A percentile compares a stretch with the other conserved stretches of the same genome.
Conservation (phyloP, 805 yeast species). For the Kluyveromyces starmeri region DNA sequence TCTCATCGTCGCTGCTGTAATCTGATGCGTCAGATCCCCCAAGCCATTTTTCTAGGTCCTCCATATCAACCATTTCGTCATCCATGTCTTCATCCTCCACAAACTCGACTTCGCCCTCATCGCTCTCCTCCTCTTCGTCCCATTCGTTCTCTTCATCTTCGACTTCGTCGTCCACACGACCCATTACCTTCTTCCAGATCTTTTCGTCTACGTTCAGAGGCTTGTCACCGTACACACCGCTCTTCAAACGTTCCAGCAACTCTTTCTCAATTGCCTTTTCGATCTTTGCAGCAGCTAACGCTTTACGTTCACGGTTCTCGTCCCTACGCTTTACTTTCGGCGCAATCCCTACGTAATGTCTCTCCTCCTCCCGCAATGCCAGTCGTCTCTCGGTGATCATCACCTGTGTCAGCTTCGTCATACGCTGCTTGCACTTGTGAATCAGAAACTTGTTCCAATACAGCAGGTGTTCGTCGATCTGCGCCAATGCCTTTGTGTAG, state of each 20-base stretch:
- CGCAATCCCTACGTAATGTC: conserved; percentile 86
- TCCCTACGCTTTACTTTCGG: conserved; percentile 95
- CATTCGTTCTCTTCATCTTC: conserved; percentile 42
- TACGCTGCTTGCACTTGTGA: conserved; percentile 92
- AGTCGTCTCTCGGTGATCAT: conserved; percentile 91
- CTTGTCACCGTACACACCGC: conserved; percentile 97
- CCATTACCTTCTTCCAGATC: conserved; percentile 91
- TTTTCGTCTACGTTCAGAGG: conserved; percentile 94
- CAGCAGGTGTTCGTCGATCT: conserved; percentile 75
- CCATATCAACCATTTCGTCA: conserved; percentile 84
- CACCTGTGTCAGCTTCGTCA: conserved; percentile 90
- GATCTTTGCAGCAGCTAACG: conserved; percentile 90
- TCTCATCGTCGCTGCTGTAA: conserved; percentile 27
- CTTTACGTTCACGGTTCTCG: conserved; percentile 90
- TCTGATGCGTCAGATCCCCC: conserved; percentile 43
- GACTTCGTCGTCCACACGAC: conserved; percentile 66
- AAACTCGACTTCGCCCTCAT: conserved; percentile 74
- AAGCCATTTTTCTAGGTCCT: conserved; percentile 86
- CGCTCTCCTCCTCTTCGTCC: conserved; percentile 43
- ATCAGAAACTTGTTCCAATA: conserved; percentile 91
- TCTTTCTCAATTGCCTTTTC: conserved; percentile 96
- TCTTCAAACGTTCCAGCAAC: conserved; percentile 84
- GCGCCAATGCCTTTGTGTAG: conserved; percentile 78
- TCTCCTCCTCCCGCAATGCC: conserved; percentile 83
- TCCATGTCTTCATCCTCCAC: conserved; percentile 87